phyloP scores from a whole-genome alignment of 306 rosid genomes.

The Geum urbanum region DNA sequence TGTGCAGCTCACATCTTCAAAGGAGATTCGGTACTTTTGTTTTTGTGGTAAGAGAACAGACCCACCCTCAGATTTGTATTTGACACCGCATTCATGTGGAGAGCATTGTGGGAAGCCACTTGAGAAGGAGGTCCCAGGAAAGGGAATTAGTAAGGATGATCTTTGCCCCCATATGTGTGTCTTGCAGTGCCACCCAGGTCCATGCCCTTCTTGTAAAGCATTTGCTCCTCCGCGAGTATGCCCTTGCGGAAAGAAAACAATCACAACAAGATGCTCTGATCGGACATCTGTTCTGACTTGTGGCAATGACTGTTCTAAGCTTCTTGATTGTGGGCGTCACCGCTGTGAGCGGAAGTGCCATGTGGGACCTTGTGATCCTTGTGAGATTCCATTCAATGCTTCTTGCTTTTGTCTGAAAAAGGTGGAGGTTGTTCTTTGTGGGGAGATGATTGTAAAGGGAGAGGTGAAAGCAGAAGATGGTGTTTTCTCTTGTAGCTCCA shows the following conservation, averaged over 20 bases:
- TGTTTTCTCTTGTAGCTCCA: slow-evolving; percentile 61
- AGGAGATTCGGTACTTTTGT: slow-evolving; percentile 79
- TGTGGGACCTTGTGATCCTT: slow-evolving; percentile 77
- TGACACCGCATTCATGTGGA: slow-evolving; percentile 95
- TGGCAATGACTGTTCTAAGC: slow-evolving; percentile 71
- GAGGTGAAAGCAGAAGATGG: slow-evolving; percentile 61
- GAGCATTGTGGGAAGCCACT: slow-evolving; percentile 87
- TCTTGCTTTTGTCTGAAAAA: slow-evolving; percentile 73
- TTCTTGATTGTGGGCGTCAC: slow-evolving; percentile 79
- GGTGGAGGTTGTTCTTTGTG: slow-evolving; percentile 59
- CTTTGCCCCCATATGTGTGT: slow-evolving; percentile 88
- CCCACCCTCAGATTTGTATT: slow-evolving; percentile 83
- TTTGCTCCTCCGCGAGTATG: slow-evolving; percentile 77
- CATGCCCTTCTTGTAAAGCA: slow-evolving; percentile 92
- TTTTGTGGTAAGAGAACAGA: slow-evolving; percentile 87
- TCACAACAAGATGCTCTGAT: slow-evolving; percentile 81
- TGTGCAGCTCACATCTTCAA: slow-evolving; percentile 62
- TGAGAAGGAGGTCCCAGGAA: slow-evolving; percentile 46
- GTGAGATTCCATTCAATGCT: slow-evolving; percentile 58
- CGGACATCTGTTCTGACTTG: slow-evolving; percentile 72
- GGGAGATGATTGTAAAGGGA: slow-evolving; percentile 72
- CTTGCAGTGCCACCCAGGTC: slow-evolving; percentile 98
- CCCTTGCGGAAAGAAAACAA: slow-evolving; percentile 83
- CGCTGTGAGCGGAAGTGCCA: slow-evolving; percentile 61
- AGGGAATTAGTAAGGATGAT: slow-evolving; percentile 55